Evolutionary conservation across 2,329 filamentous ascomycete species (phyloP).

Genomic region (Chaetoscypha palmicola): DNA sequence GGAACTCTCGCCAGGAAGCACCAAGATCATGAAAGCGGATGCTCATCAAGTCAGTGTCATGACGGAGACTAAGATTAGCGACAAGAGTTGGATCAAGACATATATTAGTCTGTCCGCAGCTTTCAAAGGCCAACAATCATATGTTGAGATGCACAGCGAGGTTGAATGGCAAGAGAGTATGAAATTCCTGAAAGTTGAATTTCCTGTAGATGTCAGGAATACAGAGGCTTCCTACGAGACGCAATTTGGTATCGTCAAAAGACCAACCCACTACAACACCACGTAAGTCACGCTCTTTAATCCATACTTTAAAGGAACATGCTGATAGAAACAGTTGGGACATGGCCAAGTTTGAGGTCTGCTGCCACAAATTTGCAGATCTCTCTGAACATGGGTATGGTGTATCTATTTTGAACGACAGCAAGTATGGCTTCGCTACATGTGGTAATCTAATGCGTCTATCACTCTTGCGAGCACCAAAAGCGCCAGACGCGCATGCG

Average conservation of each 20-base stretch:
- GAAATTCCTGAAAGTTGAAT: conserved; percentile 98
- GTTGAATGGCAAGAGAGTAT: conserved; percentile 97
- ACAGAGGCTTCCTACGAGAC: conserved; percentile 94
- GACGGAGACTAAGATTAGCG: conserved; percentile 81
- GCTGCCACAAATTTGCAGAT: conserved; percentile 91
- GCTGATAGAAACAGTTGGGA: conserved; percentile 58
- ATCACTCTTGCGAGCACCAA: conserved; percentile 77
- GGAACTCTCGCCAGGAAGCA: conserved; percentile 62
- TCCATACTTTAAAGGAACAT: neutral
- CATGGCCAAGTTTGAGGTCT: conserved; percentile 97
- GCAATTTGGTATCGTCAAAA: conserved; percentile 79
- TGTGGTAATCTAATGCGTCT: conserved; percentile 84
- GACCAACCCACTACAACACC: conserved; percentile 97
- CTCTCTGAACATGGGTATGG: conserved; percentile 82
- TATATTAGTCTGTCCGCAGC: conserved; percentile 73
- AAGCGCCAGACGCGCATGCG: conserved; percentile 86
- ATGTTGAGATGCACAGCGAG: conserved; percentile 72
- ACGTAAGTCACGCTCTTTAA: conserved; percentile 40
- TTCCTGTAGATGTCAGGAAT: conserved; percentile 85
- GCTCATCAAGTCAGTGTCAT: conserved; percentile 73
- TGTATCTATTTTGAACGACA: conserved; percentile 89
- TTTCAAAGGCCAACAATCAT: conserved; percentile 56
- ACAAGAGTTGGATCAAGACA: conserved; percentile 77
- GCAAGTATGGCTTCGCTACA: conserved; percentile 93
- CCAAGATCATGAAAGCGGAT: conserved; percentile 63